Conservation (phyloP, 345 rosid species). For the Citrus glauca region DNA sequence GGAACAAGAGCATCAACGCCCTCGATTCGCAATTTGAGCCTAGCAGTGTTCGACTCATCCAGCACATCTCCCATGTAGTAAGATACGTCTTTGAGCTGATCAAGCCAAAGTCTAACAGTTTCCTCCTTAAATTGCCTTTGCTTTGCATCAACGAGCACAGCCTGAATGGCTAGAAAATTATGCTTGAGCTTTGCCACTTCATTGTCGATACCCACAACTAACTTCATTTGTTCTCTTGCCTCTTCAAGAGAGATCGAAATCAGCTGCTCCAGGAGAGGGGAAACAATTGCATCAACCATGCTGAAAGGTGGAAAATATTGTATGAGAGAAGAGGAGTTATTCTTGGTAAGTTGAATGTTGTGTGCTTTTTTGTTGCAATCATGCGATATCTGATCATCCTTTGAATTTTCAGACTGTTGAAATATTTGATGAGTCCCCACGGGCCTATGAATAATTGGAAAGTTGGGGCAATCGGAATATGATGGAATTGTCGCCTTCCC, state of each 20-base stretch:
- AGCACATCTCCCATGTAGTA: slow-evolving; percentile 6
- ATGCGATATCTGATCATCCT: too few species aligned
- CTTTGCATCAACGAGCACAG: slow-evolving; percentile 3
- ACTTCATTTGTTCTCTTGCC: neutral
- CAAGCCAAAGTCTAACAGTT: neutral
- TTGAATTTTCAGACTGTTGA: too few species aligned
- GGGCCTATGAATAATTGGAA: too few species aligned
- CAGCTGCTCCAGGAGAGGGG: neutral
- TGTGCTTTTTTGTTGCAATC: too few species aligned
- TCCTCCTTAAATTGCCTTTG: neutral
- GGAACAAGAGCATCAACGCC: neutral
- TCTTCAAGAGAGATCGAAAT: neutral
- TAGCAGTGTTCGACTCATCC: slow-evolving; percentile 11
- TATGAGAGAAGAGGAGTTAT: neutral
- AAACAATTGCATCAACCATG: neutral
- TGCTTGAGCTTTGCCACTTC: neutral
- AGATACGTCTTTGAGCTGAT: neutral
- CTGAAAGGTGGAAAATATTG: neutral
- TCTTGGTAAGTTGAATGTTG: too few species aligned
- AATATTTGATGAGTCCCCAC: too few species aligned
- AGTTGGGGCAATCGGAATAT: too few species aligned
- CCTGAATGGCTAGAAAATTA: neutral
- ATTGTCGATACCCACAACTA: neutral
- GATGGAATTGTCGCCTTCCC: too few species aligned
- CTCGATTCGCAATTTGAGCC: neutral